Percentiles rank a stretch among this genome's conserved stretches.
Conservation (phyloP, 163 green algal species). For the Scenedesmus sp. region DNA sequence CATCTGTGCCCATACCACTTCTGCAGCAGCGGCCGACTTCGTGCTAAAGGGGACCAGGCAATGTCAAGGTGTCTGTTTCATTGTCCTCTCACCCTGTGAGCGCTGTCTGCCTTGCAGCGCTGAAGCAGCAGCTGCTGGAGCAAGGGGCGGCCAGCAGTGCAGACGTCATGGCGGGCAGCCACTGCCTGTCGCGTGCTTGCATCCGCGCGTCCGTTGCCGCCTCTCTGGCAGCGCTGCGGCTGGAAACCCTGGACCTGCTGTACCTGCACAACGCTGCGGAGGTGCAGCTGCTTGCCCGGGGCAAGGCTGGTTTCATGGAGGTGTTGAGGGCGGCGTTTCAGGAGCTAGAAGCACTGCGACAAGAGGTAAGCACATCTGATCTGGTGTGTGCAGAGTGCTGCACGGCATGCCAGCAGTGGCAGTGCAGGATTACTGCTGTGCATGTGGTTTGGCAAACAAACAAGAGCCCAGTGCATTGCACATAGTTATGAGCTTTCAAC, state of each 20-base stretch:
- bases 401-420: background rate
- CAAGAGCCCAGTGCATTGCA: too few relatives aligned
- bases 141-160: background rate
- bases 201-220: constrained; percentile 67
- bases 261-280: constrained; percentile 87
- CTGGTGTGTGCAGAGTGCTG: background rate
- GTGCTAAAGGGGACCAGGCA: too few relatives aligned
- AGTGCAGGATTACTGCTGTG: too few relatives aligned
- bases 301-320: constrained; percentile 63
- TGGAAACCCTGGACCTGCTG: constrained; percentile 79
- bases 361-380: background rate
- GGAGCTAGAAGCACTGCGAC: constrained; percentile 44
- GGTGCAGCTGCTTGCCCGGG: constrained; percentile 66
- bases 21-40: too few relatives aligned
- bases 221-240: constrained; percentile 67
- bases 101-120: background rate
- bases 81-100: background rate
- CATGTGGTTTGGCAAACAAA: too few relatives aligned
- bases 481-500: too few relatives aligned
- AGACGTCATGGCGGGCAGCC: constrained; percentile 61
- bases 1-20: too few relatives aligned
- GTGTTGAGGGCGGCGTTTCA: constrained; percentile 61
- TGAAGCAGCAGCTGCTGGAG: constrained; percentile 34
- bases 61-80: background rate
- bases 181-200: constrained; percentile 75